A percentile compares a stretch with the other conserved stretches of the same genome.
phyloP scores from a whole-genome alignment of 345 rosid genomes.

The sweet orange (Citrus sinensis) region DNA sequence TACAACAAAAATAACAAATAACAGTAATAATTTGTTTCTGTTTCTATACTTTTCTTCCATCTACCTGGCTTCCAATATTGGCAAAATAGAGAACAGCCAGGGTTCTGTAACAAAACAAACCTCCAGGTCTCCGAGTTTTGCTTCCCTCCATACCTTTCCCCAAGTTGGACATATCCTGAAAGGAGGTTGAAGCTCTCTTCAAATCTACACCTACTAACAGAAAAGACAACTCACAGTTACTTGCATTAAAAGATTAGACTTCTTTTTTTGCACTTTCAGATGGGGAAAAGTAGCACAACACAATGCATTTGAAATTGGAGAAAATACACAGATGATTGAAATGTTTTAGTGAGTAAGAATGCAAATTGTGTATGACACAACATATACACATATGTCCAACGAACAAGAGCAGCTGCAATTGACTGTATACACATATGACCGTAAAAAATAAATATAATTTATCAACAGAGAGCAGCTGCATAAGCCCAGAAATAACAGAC shows the following conservation, averaged over 20 bases:
- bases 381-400: background rate
- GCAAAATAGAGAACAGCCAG: background rate
- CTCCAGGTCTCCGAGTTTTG: conserved; percentile 17
- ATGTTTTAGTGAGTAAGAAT: background rate
- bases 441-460: no score
- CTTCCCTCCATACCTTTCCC: conserved; percentile 18
- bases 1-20: background rate
- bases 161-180: conserved; percentile 15
- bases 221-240: conserved; percentile 4
- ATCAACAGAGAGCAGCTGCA: no score
- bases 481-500: no score
- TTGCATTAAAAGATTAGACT: background rate
- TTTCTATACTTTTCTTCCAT: background rate
- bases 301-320: background rate
- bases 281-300: background rate
- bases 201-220: conserved; percentile 2
- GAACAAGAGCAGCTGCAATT: no score
- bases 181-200: conserved; percentile 23
- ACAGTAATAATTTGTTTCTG: background rate
- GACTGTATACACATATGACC: no score
- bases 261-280: background rate
- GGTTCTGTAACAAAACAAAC: conserved; percentile 8
- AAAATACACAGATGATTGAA: background rate
- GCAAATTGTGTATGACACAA: background rate
- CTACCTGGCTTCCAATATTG: conserved; percentile 9